These are phyloP conservation scores for Coemansia sp. DNA, from an alignment of 192 early-diverging fungal genomes.

Conservation along the genomic window DNA sequence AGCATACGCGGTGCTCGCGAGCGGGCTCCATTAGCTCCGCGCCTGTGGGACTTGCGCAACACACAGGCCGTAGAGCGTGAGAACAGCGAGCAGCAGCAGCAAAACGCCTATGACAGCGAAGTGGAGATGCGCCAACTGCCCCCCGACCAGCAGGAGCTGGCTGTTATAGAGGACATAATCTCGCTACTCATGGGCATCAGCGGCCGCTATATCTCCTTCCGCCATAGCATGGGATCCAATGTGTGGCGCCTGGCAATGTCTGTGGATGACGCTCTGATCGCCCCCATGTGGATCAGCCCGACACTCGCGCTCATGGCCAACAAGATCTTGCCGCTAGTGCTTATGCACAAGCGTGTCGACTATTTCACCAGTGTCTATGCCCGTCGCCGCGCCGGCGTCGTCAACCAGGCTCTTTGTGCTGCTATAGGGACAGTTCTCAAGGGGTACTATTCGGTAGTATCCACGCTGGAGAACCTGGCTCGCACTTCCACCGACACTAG, in stretches of 20 bases:
- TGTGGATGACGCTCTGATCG: constrained; percentile 50
- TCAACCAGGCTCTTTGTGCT: constrained; percentile 89
- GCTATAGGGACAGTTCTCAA: constrained; percentile 75
- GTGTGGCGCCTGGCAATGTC: constrained; percentile 52
- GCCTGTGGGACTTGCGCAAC: constrained; percentile 41
- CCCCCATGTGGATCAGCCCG: constrained; percentile 57
- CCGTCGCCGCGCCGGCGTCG: constrained; percentile 78
- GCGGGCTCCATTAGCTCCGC: constrained; percentile 40
- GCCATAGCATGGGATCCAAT: constrained; percentile 32
- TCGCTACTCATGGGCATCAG: constrained; percentile 89
- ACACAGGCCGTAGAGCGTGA: not conserved
- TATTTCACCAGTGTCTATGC: constrained; percentile 78
- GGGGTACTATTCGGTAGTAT: constrained; percentile 84
- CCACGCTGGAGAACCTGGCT: constrained; percentile 87
- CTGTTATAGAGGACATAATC: constrained; percentile 87
- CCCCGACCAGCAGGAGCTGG: constrained; percentile 71
- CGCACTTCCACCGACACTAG: constrained; percentile 56
- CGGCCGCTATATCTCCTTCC: constrained; percentile 68
- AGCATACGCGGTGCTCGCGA: constrained; percentile 38
- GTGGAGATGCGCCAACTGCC: constrained; percentile 46
- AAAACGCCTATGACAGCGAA: constrained; percentile 32
- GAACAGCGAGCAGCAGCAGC: constrained; percentile 18
- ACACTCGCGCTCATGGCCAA: constrained; percentile 70
- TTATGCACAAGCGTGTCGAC: constrained; percentile 73
- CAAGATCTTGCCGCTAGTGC: constrained; percentile 77